phyloP scores from a whole-genome alignment of 768 basidiomycete genomes.

The Astraeus odoratus region DNA sequence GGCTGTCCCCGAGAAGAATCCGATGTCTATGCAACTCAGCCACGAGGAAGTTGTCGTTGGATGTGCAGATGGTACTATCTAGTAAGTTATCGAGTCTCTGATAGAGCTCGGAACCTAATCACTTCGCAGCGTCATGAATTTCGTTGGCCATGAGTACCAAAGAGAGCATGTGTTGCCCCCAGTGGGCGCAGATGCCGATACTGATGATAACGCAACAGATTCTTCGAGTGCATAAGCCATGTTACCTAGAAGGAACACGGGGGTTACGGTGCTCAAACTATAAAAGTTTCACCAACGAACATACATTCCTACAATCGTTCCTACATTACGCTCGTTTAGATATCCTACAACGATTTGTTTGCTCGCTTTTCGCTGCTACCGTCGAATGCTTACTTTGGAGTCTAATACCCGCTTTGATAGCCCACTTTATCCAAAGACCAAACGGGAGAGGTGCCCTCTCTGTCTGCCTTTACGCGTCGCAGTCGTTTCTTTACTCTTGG shows the following conservation, averaged over 20 bases:
- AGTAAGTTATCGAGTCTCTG: conserved; percentile 45
- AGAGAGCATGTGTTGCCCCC: conserved; percentile 18
- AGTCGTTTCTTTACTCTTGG: no score
- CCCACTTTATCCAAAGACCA: no score
- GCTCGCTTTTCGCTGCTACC: neutral
- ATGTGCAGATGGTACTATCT: conserved; percentile 87
- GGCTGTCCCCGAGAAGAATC: conserved; percentile 86
- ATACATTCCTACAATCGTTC: neutral
- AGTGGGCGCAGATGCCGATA: conserved; percentile 2
- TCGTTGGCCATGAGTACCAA: conserved; percentile 51
- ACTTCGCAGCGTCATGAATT: conserved; percentile 47
- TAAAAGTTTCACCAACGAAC: no score
- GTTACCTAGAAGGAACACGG: no score
- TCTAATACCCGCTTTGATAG: no score
- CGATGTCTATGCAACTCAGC: conserved; percentile 89
- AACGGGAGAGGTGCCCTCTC: no score
- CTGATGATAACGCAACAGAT: conserved; percentile 7
- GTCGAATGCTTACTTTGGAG: neutral
- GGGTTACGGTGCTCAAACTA: no score
- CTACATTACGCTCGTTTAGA: neutral
- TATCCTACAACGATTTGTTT: neutral
- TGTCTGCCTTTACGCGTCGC: no score
- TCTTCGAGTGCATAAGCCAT: conserved; percentile 7
- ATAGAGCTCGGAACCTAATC: neutral
- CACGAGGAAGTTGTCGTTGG: conserved; percentile 90